Evolutionary conservation across 2,329 filamentous ascomycete species (phyloP).

Genomic region (Allantophomopsis cytisporea): DNA sequence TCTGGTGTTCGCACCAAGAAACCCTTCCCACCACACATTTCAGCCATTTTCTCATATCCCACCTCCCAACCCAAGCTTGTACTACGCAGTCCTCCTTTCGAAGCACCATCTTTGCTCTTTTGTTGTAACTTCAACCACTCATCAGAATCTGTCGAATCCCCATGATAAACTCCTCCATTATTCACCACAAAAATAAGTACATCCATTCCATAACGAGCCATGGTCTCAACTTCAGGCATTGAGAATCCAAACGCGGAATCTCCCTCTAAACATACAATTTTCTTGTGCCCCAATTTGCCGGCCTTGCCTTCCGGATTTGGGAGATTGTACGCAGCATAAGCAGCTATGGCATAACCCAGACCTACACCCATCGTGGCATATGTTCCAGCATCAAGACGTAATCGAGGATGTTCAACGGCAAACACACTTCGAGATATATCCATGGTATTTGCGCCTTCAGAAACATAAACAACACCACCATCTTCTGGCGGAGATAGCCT

Average conservation of each 20-base stretch:
- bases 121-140: constrained; percentile 29
- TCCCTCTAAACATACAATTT: constrained; percentile 40
- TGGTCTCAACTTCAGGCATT: constrained; percentile 39
- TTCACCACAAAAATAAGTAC: constrained; percentile 41
- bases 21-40: constrained; percentile 38
- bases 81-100: constrained; percentile 25
- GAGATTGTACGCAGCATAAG: constrained; percentile 38
- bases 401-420: constrained; percentile 35
- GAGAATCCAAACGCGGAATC: constrained; percentile 42
- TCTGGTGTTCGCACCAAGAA: constrained; percentile 34
- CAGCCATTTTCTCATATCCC: constrained; percentile 37
- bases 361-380: constrained; percentile 47
- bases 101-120: constrained; percentile 17
- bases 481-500: constrained; percentile 26
- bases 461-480: constrained; percentile 37
- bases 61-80: constrained; percentile 38
- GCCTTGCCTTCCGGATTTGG: constrained; percentile 19
- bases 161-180: constrained; percentile 36
- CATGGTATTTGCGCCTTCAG: constrained; percentile 47
- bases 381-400: constrained; percentile 41
- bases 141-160: constrained; percentile 22
- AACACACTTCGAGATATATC: constrained; percentile 43
- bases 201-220: constrained; percentile 38
- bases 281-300: constrained; percentile 23
- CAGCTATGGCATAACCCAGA: constrained; percentile 40